Base-by-base conservation (phyloP, 1,284 basidiomycete genomes). In the Pulveroboletus sp. region DNA sequence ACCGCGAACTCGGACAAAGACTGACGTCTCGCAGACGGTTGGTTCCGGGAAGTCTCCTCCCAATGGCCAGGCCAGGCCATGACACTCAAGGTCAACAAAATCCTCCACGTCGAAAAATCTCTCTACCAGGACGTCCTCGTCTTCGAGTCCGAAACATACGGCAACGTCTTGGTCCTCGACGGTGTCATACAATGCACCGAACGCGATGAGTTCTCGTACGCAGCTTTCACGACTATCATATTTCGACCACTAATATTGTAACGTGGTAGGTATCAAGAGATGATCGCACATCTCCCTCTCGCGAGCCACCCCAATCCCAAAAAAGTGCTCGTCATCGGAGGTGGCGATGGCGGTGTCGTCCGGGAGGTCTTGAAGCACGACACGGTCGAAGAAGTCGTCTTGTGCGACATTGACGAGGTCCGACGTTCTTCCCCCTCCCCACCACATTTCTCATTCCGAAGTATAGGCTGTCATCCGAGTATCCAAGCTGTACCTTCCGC, bases 41-140 rank as follows among this genome's bases (percentile, higher is more conserved):
- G 96, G 96, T 98, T 98, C 82, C 86, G 91, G 66, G 96, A 99
- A 80, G 91, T 95, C 72, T 96, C 93, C 57, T 86, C 91, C 38
- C 96, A 98, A 80, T 99, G 96, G 96, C 95, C 94, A 39, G 96
- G 94, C 48, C 92, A 95, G 77, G 94, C 95, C 52, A 93, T 96
- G 91, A 93, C 92, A 58, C 81, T 98, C 70, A 91, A 92, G 78
- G 96, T 99, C 78, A 92, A 92, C 77, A 91, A 93, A 80, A 92
- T 99, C 67, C 82, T 99, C 60, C 96, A 99, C 77, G 81, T 89
- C 67, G 96, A 99, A 77, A 89, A 92, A 78, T 96, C 93, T 14
- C 80, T 91, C 57, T 99, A 87, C 80, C 91, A 98, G 80, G 96
- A 99, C 68, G 95, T 98, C 52, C 87, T 98, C 54, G 94, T 98